A percentile compares a stretch with the other conserved stretches of the same genome.
Conservation (phyloP, 2,329 filamentous ascomycete genomes). For the Corynespora cassiicola region DNA sequence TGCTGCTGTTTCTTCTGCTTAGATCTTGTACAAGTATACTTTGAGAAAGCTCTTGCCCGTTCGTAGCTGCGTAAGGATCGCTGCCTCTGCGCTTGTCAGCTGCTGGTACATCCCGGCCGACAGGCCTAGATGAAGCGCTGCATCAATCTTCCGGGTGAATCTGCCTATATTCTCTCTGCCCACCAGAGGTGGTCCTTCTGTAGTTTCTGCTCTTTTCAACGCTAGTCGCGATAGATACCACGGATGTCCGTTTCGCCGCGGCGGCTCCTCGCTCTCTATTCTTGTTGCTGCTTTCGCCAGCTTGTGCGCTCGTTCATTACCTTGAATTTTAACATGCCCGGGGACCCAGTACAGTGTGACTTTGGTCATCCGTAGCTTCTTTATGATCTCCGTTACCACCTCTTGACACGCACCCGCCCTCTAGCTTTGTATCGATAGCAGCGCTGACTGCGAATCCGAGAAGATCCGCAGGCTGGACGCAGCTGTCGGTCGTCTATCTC, state of each 20-base stretch:
- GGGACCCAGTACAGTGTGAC: conserved; percentile 24
- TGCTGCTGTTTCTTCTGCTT: conserved; percentile 12
- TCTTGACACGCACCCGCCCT: conserved; percentile 4
- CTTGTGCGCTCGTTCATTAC: conserved; percentile 17
- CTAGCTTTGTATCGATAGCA: conserved; percentile 4
- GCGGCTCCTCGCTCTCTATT: conserved; percentile 14
- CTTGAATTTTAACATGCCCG: conserved; percentile 15
- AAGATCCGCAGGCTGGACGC: conserved; percentile 3
- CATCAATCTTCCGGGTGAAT: conserved; percentile 23
- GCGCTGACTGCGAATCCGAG: conserved; percentile 6
- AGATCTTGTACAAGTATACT: conserved; percentile 21
- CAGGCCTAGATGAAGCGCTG: conserved; percentile 21
- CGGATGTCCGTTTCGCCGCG: conserved; percentile 12
- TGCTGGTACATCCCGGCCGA: conserved; percentile 18
- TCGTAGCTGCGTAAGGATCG: conserved; percentile 18
- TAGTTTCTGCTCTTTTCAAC: conserved; percentile 9
- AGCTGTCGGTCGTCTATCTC: not conserved
- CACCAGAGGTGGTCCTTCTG: conserved; percentile 3
- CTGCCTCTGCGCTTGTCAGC: conserved; percentile 19
- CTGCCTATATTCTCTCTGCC: conserved; percentile 9
- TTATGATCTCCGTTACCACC: conserved; percentile 2
- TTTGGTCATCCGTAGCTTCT: conserved; percentile 14
- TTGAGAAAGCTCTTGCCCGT: conserved; percentile 19
- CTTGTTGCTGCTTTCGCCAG: conserved; percentile 18
- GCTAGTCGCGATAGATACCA: too few relatives aligned